Evolutionary conservation across 2,329 filamentous ascomycete species (phyloP), one percentile per base, ranked within the genome.

Genomic region (Colletotrichum salicis): DNA sequence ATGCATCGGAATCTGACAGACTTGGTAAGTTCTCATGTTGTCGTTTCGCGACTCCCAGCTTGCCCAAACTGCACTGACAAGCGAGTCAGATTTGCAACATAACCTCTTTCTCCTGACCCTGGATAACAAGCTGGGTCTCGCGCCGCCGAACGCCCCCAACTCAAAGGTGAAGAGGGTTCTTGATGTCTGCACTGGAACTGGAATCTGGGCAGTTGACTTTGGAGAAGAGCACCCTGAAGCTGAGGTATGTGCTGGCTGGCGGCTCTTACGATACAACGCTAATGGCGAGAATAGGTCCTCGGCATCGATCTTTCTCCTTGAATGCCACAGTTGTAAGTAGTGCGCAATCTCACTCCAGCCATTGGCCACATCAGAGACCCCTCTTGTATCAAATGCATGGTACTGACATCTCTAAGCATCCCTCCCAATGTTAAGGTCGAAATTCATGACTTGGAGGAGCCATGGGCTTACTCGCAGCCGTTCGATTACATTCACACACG

Each of bases 121-220:
- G 11, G 76, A 77, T 1, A 77, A 77, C 8, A 79, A 79, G 41
- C 72, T 77, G 12, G 24, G 12, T 41, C 15, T 13, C 1, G 7
- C 7, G 11, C 57, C 31, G 12, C 19, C 22, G 12, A 70, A 12
- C 11, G 10, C 2, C 4, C 51, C 51, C 10, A 3, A 45, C 13
- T 2, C 5, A 33, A 29, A 79, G 76, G 76, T 4, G 77, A 79
- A 33, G 68, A 75, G 8, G 76, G 77, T 83, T 11, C 78, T 87
- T 3, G 86, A 88, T 76, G 75, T 85, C 48, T 85, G 85, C 19
- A 86, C 84, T 1, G 85, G 85, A 0, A 87, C 85, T 12, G 85
- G 84, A n/a, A 75, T 80, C 10, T 84, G 82, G 82, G 80, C 81
- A 3, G 82, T 86, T 6, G 85, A 87, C 65, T 82, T 86, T 74